Evolutionary conservation across 495 filamentous ascomycete species (phyloP).

Genomic region (Penicillium pulvis): DNA sequence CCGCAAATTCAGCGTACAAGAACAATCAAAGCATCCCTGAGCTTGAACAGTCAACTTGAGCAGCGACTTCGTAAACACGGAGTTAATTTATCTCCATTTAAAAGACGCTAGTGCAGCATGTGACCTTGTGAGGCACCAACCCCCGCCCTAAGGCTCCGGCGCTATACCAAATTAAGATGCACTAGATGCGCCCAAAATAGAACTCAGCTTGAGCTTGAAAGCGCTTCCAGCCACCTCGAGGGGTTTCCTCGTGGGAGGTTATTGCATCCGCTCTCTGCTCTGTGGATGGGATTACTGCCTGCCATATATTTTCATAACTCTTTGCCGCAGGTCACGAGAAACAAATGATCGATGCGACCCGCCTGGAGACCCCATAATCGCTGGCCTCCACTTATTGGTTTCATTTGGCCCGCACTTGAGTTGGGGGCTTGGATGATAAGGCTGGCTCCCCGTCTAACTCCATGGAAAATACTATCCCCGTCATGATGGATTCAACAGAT

Average conservation of each 20-base stretch:
- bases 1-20: no score
- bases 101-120: slow-evolving; percentile 6
- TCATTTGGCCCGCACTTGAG: slow-evolving; percentile 9
- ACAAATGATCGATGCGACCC: slow-evolving; percentile 13
- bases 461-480: slow-evolving; percentile 40
- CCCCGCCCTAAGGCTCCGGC: slow-evolving; percentile 37
- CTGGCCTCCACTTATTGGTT: slow-evolving; percentile 9
- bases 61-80: background rate
- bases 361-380: slow-evolving; percentile 10
- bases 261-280: slow-evolving; percentile 3
- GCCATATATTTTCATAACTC: background rate
- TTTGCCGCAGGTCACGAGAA: slow-evolving; percentile 8
- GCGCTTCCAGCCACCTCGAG: slow-evolving; percentile 34
- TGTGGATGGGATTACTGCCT: background rate
- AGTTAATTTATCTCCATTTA: background rate
- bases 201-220: slow-evolving; percentile 26
- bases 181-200: slow-evolving; percentile 32
- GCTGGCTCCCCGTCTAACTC: background rate
- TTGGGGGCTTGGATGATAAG: slow-evolving; percentile 2
- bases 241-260: slow-evolving; percentile 25
- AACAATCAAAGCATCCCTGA: no score
- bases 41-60: no score
- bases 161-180: slow-evolving; percentile 3
- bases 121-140: slow-evolving; percentile 18
- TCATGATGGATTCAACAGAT: slow-evolving; percentile 34